phyloP scores from a whole-genome alignment of 805 yeast species.

The Torulaspora maleeae region DNA sequence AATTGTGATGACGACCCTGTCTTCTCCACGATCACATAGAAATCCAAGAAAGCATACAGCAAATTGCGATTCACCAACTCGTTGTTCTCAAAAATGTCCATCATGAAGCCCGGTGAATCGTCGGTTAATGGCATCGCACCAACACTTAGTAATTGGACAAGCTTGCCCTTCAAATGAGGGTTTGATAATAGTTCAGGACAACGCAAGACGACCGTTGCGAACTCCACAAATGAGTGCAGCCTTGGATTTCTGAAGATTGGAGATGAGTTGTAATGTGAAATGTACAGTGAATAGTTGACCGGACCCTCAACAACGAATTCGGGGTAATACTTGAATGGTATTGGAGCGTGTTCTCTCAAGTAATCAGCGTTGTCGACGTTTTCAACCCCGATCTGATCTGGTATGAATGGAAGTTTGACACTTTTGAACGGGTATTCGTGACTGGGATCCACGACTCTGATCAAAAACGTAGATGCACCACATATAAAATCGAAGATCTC shows the following conservation, averaged over 20 bases:
- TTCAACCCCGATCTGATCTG: slow-evolving; percentile 56
- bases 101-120: slow-evolving; percentile 66
- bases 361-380: slow-evolving; percentile 73
- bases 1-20: slow-evolving; percentile 95
- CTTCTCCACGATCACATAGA: slow-evolving; percentile 90
- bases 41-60: slow-evolving; percentile 78
- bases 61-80: slow-evolving; percentile 59
- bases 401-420: slow-evolving; percentile 53
- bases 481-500: slow-evolving; percentile 72
- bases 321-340: slow-evolving; percentile 78
- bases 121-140: slow-evolving; percentile 63
- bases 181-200: slow-evolving; percentile 83
- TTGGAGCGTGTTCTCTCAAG: slow-evolving; percentile 59
- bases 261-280: slow-evolving; percentile 50
- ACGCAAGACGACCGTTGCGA: slow-evolving; percentile 68
- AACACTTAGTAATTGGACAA: slow-evolving; percentile 72
- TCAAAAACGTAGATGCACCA: slow-evolving; percentile 69
- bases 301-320: slow-evolving; percentile 83
- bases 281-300: slow-evolving; percentile 62
- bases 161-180: slow-evolving; percentile 84
- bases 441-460: slow-evolving; percentile 66
- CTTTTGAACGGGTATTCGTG: slow-evolving; percentile 55
- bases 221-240: slow-evolving; percentile 57
- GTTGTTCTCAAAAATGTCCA: slow-evolving; percentile 59
- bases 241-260: slow-evolving; percentile 54